Base-by-base conservation (phyloP, 345 rosid genomes). In the Murraya paniculata region DNA sequence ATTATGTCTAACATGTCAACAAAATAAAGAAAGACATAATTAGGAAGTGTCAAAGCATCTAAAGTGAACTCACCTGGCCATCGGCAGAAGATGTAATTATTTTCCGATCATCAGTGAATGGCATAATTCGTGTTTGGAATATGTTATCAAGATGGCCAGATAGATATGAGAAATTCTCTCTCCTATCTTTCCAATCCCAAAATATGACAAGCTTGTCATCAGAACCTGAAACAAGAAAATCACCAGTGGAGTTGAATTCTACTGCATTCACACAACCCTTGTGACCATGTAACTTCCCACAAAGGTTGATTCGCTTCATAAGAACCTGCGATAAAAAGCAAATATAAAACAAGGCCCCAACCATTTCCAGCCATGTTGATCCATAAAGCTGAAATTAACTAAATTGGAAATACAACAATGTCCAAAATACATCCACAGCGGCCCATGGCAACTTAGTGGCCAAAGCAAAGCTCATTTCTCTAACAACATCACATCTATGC, bases 101-200 rank as follows among this genome's bases (percentile, higher is more conserved):
- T 45, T 71, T 86, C 31, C 83, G 65, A 74, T 89, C 88, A 80
- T 87, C 92, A 6, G 89, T 74, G 13, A 87, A 84, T 2, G 94
- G 94, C 83, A 91, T 83, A 60, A 89, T 81, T 67, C 80, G 77
- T 30, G 89, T 80, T 82, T 91, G 94, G 60, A 91, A 89, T 76
- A 91, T 83, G 77, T 86, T 89, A 67, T 85, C 90, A 62, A 73
- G 79, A 77, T 89, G 94, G 4, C 94, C 92, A n/a, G 91, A 91
- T 19, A 74, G 38, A 89, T 88, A 89, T 0, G 90, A 79, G 16
- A 88, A 31, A 6, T 21, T 64, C 77, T 18, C 79, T 75, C 59
- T 81, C 67, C 76, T 66, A 57, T 73, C 74, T 38, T 78, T 60
- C 88, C 84, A 91, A 76, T 88, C 81, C 94, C 92, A 91, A 6